A percentile compares a stretch with the other conserved stretches of the same genome.
phyloP scores from a whole-genome alignment of 345 rosid species.

The Lumnitzera littorea region DNA sequence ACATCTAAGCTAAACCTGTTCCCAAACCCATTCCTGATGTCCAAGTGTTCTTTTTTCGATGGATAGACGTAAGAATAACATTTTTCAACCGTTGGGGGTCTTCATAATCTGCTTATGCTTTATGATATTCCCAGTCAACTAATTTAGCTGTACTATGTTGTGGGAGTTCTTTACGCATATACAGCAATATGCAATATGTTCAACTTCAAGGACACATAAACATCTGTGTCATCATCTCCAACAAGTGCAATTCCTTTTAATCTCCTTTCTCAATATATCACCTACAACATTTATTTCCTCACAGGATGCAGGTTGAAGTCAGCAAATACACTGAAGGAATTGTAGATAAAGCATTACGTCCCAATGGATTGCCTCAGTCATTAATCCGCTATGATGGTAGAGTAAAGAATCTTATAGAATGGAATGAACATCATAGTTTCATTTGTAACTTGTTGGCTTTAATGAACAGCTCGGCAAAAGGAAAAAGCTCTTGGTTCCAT shows the following conservation, averaged over 20 bases:
- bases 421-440: not conserved
- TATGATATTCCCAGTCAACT: no score
- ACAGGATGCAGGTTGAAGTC: slow-evolving; percentile 98
- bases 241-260: not conserved
- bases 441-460: not conserved
- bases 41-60: not conserved
- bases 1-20: no score
- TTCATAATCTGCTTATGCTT: no score
- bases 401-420: not conserved
- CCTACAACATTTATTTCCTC: slow-evolving; percentile 1
- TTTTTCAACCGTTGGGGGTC: no score
- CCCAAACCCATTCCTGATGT: not conserved
- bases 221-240: not conserved
- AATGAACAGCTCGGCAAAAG: slow-evolving; percentile 71
- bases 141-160: no score
- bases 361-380: slow-evolving; percentile 81
- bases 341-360: slow-evolving; percentile 63
- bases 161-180: no score
- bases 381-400: slow-evolving; percentile 87
- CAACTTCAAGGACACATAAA: not conserved
- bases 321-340: slow-evolving; percentile 94
- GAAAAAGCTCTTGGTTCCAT: slow-evolving; percentile 74
- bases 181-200: no score
- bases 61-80: no score
- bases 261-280: not conserved